Evolutionary conservation across 495 filamentous ascomycete species (phyloP).

Genomic region (Clavariopsis aquatica): DNA sequence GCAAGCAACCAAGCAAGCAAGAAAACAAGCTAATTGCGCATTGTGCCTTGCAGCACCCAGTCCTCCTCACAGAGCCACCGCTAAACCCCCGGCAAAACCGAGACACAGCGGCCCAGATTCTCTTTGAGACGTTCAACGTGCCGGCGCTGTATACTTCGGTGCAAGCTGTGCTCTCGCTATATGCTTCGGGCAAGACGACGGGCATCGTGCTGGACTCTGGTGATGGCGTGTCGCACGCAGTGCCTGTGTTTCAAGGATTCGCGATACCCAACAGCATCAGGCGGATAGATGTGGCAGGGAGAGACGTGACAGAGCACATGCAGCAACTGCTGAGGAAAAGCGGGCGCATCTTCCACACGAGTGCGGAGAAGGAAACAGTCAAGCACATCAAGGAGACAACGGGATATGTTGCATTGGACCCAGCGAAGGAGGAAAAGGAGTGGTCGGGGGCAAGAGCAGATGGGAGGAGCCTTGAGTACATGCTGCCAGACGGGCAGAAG

Average conservation of each 20-base stretch:
- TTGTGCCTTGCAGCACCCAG: slow-evolving; percentile 68
- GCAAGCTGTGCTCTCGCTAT: slow-evolving; percentile 93
- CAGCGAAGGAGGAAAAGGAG: slow-evolving; percentile 93
- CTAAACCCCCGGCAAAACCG: slow-evolving; percentile 95
- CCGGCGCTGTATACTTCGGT: slow-evolving; percentile 96
- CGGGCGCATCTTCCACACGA: slow-evolving; percentile 94
- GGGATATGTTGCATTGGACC: slow-evolving; percentile 87
- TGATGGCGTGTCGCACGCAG: slow-evolving; percentile 95
- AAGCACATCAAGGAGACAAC: slow-evolving; percentile 94
- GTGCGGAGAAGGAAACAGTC: slow-evolving; percentile 97
- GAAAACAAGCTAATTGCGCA: slow-evolving; percentile 28
- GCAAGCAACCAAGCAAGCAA: no score
- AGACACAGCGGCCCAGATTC: slow-evolving; percentile 93
- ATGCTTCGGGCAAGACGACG: slow-evolving; percentile 93
- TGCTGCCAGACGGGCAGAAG: slow-evolving; percentile 87
- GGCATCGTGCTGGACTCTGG: slow-evolving; percentile 94
- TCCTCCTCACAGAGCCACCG: slow-evolving; percentile 93
- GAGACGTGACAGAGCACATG: slow-evolving; percentile 95
- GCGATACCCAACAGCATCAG: slow-evolving; percentile 93
- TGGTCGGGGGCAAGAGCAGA: slow-evolving; percentile 70
- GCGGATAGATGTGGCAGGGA: slow-evolving; percentile 94
- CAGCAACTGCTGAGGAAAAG: slow-evolving; percentile 88
- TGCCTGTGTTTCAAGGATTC: slow-evolving; percentile 97
- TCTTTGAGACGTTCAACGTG: slow-evolving; percentile 99
- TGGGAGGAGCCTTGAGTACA: slow-evolving; percentile 78